phyloP scores from a whole-genome alignment of 1,284 basidiomycete species.

The Quambalaria eucalypti region DNA sequence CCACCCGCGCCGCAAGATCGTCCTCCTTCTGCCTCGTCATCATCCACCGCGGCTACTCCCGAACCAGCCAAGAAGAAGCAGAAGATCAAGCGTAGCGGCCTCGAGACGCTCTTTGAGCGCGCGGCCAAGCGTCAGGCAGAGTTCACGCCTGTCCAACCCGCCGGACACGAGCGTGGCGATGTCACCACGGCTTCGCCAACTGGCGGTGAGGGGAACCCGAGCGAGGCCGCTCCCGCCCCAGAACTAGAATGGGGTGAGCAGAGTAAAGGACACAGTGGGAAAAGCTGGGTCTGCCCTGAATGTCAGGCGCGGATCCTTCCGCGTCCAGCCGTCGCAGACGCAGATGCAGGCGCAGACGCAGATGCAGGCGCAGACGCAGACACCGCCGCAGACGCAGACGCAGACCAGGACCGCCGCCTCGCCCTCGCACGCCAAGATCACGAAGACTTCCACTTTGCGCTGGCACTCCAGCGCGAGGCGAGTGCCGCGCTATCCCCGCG shows the following conservation, averaged over 20 bases:
- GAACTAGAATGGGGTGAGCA: not conserved
- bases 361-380: not conserved
- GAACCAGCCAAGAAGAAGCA: not conserved
- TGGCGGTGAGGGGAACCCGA: no score
- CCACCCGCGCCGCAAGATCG: not conserved
- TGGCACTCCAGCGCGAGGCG: conserved; percentile 6
- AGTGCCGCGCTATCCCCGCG: not conserved
- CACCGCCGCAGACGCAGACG: not conserved
- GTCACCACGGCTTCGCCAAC: not conserved
- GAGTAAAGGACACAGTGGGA: not conserved
- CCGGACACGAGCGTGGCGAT: not conserved
- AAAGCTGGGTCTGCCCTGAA: conserved; percentile 22
- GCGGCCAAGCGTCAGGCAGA: not conserved
- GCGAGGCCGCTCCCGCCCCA: not conserved
- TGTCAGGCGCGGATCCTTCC: conserved; percentile 17
- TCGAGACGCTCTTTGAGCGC: conserved; percentile 4
- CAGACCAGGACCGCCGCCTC: not conserved
- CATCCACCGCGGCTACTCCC: not conserved
- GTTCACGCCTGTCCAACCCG: no score
- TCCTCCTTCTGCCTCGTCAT: no score
- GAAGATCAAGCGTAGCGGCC: conserved; percentile 17
- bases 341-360: not conserved
- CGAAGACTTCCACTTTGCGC: conserved; percentile 34
- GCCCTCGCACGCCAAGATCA: conserved; percentile 25
- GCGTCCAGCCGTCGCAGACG: not conserved